phyloP scores from a whole-genome alignment of 345 rosid genomes.

The Populus tremula region DNA sequence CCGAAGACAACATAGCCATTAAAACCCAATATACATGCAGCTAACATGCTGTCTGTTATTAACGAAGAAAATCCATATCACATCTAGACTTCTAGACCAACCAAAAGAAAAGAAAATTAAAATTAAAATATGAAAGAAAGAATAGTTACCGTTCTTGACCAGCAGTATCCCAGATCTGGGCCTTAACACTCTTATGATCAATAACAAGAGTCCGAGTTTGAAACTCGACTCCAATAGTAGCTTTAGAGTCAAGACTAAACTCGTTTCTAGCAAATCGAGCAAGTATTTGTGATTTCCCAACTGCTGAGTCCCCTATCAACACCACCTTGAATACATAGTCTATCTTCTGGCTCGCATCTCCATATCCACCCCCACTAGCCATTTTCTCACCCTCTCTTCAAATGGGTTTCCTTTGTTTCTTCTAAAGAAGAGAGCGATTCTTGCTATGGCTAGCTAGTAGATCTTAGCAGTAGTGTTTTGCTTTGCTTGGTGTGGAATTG shows the following conservation, averaged over 20 bases:
- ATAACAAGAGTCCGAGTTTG: slow-evolving; percentile 37
- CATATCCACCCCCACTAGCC: slow-evolving; percentile 31
- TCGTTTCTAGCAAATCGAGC: slow-evolving; percentile 44
- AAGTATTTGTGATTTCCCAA: slow-evolving; percentile 44
- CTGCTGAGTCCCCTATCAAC: slow-evolving; percentile 43
- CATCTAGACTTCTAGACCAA: background rate
- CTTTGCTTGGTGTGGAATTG: background rate
- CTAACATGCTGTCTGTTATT: no score
- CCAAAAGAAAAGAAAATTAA: no score
- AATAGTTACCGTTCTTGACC: slow-evolving; percentile 37
- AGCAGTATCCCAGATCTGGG: slow-evolving; percentile 47
- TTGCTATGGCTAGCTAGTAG: background rate
- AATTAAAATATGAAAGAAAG: no score
- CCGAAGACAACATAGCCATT: no score
- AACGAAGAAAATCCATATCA: background rate
- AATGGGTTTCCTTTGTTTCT: background rate
- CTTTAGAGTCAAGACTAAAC: slow-evolving; percentile 46
- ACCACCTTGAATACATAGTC: slow-evolving; percentile 52
- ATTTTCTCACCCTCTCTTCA: background rate
- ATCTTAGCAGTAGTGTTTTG: background rate
- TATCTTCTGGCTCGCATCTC: slow-evolving; percentile 41
- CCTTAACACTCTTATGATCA: slow-evolving; percentile 41
- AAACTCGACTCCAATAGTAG: slow-evolving; percentile 46
- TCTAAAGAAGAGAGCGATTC: background rate
- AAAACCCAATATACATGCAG: no score